phyloP scores from a whole-genome alignment of 768 basidiomycete genomes.

The Tricholoma sp. region DNA sequence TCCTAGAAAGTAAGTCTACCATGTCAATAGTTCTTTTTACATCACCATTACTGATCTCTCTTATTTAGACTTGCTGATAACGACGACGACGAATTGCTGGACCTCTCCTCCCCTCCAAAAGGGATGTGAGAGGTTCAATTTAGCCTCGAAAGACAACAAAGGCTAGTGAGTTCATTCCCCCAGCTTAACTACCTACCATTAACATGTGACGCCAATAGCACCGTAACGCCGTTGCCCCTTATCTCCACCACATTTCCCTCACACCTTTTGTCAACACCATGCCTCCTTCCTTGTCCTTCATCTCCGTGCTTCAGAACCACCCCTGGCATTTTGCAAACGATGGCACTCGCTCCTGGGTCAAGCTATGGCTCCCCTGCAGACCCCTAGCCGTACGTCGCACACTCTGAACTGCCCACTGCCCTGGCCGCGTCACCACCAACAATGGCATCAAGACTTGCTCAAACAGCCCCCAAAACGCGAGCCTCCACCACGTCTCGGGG shows the following conservation, averaged over 20 bases:
- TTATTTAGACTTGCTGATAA: background rate
- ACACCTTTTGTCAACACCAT: background rate
- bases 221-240: conserved; percentile 11
- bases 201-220: background rate
- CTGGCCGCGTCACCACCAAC: too few relatives aligned
- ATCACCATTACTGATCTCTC: background rate
- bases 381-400: too few relatives aligned
- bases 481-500: too few relatives aligned
- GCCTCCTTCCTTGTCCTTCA: background rate
- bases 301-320: too few relatives aligned
- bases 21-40: background rate
- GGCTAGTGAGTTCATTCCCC: background rate
- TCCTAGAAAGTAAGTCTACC: background rate
- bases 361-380: too few relatives aligned
- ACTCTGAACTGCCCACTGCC: too few relatives aligned
- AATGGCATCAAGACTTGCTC: too few relatives aligned
- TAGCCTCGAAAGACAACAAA: background rate
- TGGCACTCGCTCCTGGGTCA: too few relatives aligned
- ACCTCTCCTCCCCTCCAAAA: background rate
- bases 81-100: background rate
- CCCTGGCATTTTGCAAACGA: too few relatives aligned
- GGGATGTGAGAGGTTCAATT: background rate
- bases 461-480: too few relatives aligned
- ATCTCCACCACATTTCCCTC: background rate
- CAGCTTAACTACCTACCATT: background rate